These are phyloP conservation scores for Paramecium sexaurelia DNA, from an alignment of 73 alveolate species.

Conservation along the genomic window DNA sequence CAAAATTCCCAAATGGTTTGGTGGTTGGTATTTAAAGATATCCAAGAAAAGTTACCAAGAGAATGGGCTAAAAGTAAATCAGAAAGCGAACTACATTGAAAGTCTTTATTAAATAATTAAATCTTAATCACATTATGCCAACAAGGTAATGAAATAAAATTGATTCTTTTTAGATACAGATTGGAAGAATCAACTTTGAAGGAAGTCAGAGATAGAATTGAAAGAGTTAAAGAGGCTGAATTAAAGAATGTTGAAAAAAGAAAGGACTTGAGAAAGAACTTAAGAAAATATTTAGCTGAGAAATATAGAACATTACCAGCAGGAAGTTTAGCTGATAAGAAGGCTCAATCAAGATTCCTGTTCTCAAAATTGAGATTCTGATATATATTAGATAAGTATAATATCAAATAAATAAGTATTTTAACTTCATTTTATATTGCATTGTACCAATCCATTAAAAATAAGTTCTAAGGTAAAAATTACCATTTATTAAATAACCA, in stretches of 20 bases:
- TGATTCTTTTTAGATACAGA: constrained; percentile 1
- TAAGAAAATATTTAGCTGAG: constrained; percentile 60
- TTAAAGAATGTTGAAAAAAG: constrained; percentile 48
- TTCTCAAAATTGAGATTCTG: constrained; percentile 72
- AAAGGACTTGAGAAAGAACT: constrained; percentile 60
- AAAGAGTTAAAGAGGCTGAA: constrained; percentile 55
- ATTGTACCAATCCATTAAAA: background rate
- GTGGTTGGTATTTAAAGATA: constrained; percentile 87
- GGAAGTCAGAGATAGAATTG: constrained; percentile 67
- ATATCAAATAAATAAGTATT: background rate
- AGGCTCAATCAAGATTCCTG: constrained; percentile 67
- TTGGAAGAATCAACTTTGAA: constrained; percentile 53
- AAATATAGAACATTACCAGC: constrained; percentile 65
- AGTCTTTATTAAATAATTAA: constrained; percentile 86
- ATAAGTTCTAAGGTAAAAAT: background rate
- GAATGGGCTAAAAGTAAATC: constrained; percentile 87
- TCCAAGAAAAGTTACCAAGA: constrained; percentile 84
- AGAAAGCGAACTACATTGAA: constrained; percentile 84
- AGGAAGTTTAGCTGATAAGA: constrained; percentile 59
- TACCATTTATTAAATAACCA: background rate
- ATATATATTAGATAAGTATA: background rate
- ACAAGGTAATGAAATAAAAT: constrained; percentile 72
- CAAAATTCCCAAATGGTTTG: constrained; percentile 86
- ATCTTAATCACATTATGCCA: constrained; percentile 90
- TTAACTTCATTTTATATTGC: background rate